Evolutionary conservation across 164 flowering plant genomes (phyloP).

Genomic region (Umbilicus rupestris): DNA sequence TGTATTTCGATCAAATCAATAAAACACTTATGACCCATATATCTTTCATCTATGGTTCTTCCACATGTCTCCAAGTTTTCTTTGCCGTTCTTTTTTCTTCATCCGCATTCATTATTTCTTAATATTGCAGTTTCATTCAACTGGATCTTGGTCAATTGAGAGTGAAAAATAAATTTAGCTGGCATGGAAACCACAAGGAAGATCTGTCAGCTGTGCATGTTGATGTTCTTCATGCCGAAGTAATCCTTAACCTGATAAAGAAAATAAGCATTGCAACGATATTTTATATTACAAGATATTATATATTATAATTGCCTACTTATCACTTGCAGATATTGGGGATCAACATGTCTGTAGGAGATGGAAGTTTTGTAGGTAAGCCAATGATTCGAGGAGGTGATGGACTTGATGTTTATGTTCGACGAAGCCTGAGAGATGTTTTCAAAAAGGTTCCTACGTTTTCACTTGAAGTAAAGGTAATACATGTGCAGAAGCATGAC

Average conservation of each 20-base stretch:
- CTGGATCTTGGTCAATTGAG: slow-evolving; percentile 82
- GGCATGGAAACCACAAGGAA: slow-evolving; percentile 73
- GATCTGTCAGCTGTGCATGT: slow-evolving; percentile 95
- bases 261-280: neutral
- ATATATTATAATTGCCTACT: neutral
- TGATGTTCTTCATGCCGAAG: slow-evolving; percentile 93
- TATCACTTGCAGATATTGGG: slow-evolving; percentile 61
- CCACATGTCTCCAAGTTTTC: neutral
- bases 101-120: no score
- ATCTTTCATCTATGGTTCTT: neutral
- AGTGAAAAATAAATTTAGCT: slow-evolving; percentile 61
- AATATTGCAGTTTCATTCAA: slow-evolving; percentile 67
- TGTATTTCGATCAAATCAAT: neutral
- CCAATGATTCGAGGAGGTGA: slow-evolving; percentile 80
- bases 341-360: slow-evolving; percentile 85
- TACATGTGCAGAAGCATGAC: neutral
- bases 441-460: slow-evolving; percentile 89
- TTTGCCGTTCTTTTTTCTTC: no score
- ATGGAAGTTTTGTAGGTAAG: slow-evolving; percentile 62
- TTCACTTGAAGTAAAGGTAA: slow-evolving; percentile 77
- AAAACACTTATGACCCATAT: neutral
- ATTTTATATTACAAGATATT: no score
- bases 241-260: slow-evolving; percentile 12
- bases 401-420: slow-evolving; percentile 67
- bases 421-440: slow-evolving; percentile 91